phyloP scores from a whole-genome alignment of 1,284 basidiomycete species.

The Cutaneotrichosporon daszewskae region DNA sequence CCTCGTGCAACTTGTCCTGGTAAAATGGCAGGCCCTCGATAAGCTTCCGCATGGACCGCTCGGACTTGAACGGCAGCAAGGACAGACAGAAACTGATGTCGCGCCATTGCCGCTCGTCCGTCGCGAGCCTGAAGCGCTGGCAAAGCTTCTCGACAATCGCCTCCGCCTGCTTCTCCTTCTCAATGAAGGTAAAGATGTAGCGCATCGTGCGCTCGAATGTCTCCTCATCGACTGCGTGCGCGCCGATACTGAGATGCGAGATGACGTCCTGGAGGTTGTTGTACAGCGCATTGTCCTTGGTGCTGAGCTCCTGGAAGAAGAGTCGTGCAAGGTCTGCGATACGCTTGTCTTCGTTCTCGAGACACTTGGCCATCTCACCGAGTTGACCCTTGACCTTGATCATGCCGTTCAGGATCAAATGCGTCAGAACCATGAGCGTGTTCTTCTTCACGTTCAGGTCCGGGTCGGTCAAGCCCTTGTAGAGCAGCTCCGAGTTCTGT shows the following conservation, averaged over 20 bases:
- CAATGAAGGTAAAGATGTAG: conserved; percentile 95
- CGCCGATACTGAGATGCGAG: conserved; percentile 84
- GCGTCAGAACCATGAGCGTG: conserved; percentile 96
- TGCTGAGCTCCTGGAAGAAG: conserved; percentile 93
- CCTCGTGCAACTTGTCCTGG: conserved; percentile 91
- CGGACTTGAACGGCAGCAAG: conserved; percentile 91
- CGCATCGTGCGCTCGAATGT: conserved; percentile 87
- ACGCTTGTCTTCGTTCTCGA: conserved; percentile 85
- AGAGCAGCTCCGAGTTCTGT: conserved; percentile 92
- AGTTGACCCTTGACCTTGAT: conserved; percentile 99
- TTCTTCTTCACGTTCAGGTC: conserved; percentile 96
- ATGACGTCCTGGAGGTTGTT: conserved; percentile 98
- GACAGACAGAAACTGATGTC: conserved; percentile 96
- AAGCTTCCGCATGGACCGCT: conserved; percentile 91
- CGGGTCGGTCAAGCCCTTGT: conserved; percentile 82
- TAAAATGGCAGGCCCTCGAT: conserved; percentile 88
- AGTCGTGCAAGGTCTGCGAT: conserved; percentile 91
- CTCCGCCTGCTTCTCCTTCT: conserved; percentile 98
- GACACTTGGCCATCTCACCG: conserved; percentile 98
- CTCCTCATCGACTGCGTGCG: conserved; percentile 90
- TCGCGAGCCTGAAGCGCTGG: conserved; percentile 82
- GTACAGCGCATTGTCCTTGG: conserved; percentile 97
- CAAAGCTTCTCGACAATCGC: conserved; percentile 91
- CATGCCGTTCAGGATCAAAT: conserved; percentile 97
- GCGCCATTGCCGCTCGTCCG: conserved; percentile 89